Base-by-base conservation (phyloP, 73 alveolate genomes). In the Urostyla sp. region DNA sequence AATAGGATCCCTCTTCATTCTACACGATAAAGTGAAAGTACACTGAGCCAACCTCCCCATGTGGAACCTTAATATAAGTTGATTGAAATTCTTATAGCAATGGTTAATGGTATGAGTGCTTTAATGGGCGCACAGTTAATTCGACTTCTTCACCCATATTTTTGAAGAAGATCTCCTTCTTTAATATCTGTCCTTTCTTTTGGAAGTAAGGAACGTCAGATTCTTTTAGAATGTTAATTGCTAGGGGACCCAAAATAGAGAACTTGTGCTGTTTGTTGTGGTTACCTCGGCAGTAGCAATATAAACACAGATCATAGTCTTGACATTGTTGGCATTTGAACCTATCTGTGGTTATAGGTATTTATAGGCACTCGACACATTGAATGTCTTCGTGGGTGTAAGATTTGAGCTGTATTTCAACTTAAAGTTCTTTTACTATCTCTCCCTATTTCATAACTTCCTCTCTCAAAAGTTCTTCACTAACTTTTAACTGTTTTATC, bases 111-210 rank as follows among this genome's bases (percentile, higher is more conserved):
- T 43, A 21, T 8, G 3, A 26, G n/a, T 53, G 58, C 31, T 15
- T 37, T 5, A n/a, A 76, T 30, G 93, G 93, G 15, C 61, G 35
- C 0, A 85, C 87, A 24, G 93, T 85, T 34, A 85, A 43, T 31
- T 85, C 93, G 16, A 85, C 66, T 21, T 85, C 87, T 21, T 85
- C 93, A 4, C 93, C 93, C 24, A 85, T 52, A 45, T 85, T 85
- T 56, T 76, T 85, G 36, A 75, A 75, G 67, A 85, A 85, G 31
- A 85, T 75, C 50, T 85, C 93, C 38, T 85, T 85, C 75, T 85
- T 85, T 50, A 85, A 32, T 15, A 85, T 85, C 38, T 75, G 72
- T 16, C 78, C 85, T 36, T 74, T 28, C 57, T 76, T 60, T 32
- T 75, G 80, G 66, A 50, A 58, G 45, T 30, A 34, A 0, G 84